phyloP scores from a whole-genome alignment of 2,329 filamentous ascomycete species.

The Didymella pinodella region DNA sequence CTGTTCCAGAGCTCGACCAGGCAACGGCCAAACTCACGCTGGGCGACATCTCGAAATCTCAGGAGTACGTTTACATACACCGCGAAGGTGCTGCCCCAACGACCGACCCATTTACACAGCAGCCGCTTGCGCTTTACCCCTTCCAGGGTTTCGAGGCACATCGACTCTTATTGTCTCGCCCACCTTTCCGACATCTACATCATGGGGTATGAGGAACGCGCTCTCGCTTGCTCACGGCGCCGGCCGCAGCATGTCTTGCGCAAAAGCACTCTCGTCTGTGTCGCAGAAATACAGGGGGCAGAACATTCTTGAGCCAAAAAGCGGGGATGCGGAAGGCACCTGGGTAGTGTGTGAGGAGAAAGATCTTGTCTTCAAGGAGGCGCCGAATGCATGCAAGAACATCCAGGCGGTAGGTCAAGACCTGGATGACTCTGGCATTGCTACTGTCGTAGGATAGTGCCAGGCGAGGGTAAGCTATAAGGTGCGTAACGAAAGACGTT shows the following conservation, averaged over 20 bases:
- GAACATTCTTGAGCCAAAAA: conserved; percentile 38
- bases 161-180: conserved; percentile 51
- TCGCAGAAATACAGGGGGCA: conserved; percentile 46
- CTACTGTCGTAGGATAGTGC: conserved; percentile 45
- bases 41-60: background rate
- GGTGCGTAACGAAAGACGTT: conserved; percentile 44
- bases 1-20: conserved; percentile 5
- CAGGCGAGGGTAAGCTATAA: conserved; percentile 50
- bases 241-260: conserved; percentile 49
- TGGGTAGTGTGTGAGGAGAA: conserved; percentile 53
- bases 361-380: conserved; percentile 51
- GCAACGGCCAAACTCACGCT: background rate
- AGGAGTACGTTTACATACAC: conserved; percentile 45
- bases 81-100: conserved; percentile 52
- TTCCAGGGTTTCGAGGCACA: conserved; percentile 51
- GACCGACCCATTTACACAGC: conserved; percentile 28
- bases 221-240: conserved; percentile 51
- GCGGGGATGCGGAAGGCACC: conserved; percentile 36
- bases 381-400: conserved; percentile 51
- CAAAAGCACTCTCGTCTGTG: conserved; percentile 44
- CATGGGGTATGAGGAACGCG: conserved; percentile 43
- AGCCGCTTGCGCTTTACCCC: conserved; percentile 45
- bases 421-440: conserved; percentile 45
- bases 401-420: conserved; percentile 49
- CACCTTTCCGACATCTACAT: conserved; percentile 37